These are phyloP conservation scores for Hymenoscyphus fructigenus DNA, from an alignment of 2,329 filamentous ascomycete species.

Conservation along the genomic window DNA sequence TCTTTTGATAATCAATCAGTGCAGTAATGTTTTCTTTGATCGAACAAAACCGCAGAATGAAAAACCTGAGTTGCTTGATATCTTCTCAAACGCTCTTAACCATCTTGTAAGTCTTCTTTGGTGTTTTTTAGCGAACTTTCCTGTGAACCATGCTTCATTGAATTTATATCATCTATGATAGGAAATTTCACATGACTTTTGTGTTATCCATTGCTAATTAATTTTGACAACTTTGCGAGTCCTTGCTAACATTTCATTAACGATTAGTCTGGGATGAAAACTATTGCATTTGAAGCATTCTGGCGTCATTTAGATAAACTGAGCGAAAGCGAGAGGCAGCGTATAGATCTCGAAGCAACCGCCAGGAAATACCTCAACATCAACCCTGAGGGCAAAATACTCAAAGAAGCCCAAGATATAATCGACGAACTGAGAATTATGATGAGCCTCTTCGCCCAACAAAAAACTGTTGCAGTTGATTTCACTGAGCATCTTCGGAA, in stretches of 20 bases:
- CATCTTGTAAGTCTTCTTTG: slow-evolving; percentile 38
- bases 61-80: slow-evolving; percentile 42
- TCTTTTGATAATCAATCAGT: slow-evolving; percentile 41
- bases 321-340: slow-evolving; percentile 6
- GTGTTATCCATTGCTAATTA: too few relatives aligned
- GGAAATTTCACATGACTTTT: too few relatives aligned
- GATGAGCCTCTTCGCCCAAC: slow-evolving; percentile 39
- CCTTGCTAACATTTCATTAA: too few relatives aligned
- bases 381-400: slow-evolving; percentile 41
- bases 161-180: too few relatives aligned
- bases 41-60: slow-evolving; percentile 34
- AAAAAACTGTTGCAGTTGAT: slow-evolving; percentile 16
- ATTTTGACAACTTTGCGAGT: too few relatives aligned
- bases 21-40: slow-evolving; percentile 42
- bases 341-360: not conserved
- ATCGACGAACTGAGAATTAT: slow-evolving; percentile 48
- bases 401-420: slow-evolving; percentile 46
- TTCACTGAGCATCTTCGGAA: slow-evolving; percentile 8
- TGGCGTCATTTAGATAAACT: slow-evolving; percentile 37
- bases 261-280: slow-evolving; percentile 39
- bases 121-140: too few relatives aligned
- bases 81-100: slow-evolving; percentile 44
- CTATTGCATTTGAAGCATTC: slow-evolving; percentile 39
- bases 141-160: too few relatives aligned
- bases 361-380: slow-evolving; percentile 15